Evolutionary conservation across 2,329 filamentous ascomycete species (phyloP), one percentile per base, ranked within the genome.

Genomic region (Epichloe scottii): DNA sequence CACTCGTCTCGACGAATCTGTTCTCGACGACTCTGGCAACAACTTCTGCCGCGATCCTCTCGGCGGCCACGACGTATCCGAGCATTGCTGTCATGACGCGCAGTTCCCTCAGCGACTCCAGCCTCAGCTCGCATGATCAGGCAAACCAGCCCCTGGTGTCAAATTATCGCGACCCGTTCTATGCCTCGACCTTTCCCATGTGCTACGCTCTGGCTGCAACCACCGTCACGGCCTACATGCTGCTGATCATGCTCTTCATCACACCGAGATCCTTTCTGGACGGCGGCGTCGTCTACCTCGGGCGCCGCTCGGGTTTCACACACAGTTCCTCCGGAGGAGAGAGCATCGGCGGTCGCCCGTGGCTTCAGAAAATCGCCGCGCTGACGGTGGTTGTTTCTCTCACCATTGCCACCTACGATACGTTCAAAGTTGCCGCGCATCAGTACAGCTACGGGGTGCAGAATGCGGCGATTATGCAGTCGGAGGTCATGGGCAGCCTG

Each of bases 181-280:
- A 95, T 68, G 85, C 90, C 50, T 95, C 90, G 38, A 89, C 88
- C 19, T 91, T 93, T 43, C 91, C 93, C 14, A 89, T 95, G 67
- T 85, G 87, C 60, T 98, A 96, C 63, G 90, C 90, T 44, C 85
- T 97, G 50, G 89, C 89, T 51, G 87, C 89, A 15, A 89, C 89
- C 17, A 97, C 90, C 0, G 85, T 95, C 51, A 84, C 95, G 47
- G 85, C 89, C 46, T 97, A 94, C 69, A 85, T 94, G 64, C 80
- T 97, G 45, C 85, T 96, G 58, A 87, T 95, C 56, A 94, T 96
- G 78, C 81, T 97, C 38, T 81, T 95, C 63, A 89, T 96, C 60
- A 95, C 89, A 0, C 91, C 91, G n/a, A 82, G 91, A 48, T 95
- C 93, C 3, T 95, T 93, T 65, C 83, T 95, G 55, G 82, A 94